A percentile compares a stretch with the other conserved stretches of the same genome.
Conservation (phyloP, 148 eudicot species). For the Camellia granthamiana region DNA sequence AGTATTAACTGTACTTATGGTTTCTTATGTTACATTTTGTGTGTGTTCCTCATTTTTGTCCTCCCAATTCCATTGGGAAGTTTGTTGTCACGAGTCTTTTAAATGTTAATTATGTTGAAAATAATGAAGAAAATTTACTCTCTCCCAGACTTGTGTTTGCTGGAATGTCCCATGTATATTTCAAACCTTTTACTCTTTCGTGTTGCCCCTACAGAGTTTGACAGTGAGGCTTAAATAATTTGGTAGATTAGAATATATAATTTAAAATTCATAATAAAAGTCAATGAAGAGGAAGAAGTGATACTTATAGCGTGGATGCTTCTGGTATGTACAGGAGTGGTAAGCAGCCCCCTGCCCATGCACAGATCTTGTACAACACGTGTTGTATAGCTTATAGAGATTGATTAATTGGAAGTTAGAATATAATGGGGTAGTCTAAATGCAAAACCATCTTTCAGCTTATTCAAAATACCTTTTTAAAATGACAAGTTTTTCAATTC, state of each 20-base stretch:
- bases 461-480: neutral
- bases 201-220: neutral
- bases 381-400: neutral
- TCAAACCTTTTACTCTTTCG: too few relatives aligned
- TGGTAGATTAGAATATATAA: neutral
- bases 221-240: slow-evolving; percentile 1
- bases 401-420: neutral
- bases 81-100: slow-evolving; percentile 1
- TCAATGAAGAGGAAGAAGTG: neutral
- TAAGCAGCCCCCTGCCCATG: neutral
- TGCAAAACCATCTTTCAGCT: neutral
- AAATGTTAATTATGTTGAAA: neutral
- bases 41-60: neutral
- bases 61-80: neutral
- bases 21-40: neutral
- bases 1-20: neutral
- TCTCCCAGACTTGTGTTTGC: neutral
- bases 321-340: neutral
- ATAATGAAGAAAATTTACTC: neutral
- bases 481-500: slow-evolving; percentile 1
- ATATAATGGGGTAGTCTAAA: neutral
- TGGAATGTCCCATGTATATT: neutral
- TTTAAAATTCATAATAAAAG: neutral
- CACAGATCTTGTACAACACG: neutral
- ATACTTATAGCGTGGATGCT: neutral